phyloP scores from a whole-genome alignment of 208 protist genomes.

The Blechomonas ayalai region DNA sequence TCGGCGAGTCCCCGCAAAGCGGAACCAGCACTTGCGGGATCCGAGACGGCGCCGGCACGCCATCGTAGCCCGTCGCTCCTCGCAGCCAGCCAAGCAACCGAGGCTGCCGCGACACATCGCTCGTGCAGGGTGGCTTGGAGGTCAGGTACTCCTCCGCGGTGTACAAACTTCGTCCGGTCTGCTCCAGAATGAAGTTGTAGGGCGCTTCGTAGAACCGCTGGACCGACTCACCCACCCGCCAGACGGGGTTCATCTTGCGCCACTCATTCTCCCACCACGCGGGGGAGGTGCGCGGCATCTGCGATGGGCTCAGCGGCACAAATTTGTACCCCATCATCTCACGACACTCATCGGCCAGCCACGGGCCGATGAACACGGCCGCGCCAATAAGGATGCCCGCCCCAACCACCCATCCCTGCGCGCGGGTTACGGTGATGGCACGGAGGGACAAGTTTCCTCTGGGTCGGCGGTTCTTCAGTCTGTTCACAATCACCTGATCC shows the following conservation, averaged over 20 bases:
- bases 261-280: constrained; percentile 90
- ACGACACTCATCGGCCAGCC: constrained; percentile 60
- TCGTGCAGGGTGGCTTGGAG: not conserved
- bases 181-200: constrained; percentile 57
- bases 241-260: constrained; percentile 72
- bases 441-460: constrained; percentile 23
- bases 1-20: constrained; percentile 86
- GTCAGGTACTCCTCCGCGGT: constrained; percentile 36
- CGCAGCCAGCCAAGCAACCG: not conserved
- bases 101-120: not conserved
- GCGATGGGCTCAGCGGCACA: constrained; percentile 38
- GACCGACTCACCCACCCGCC: constrained; percentile 63
- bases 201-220: constrained; percentile 46
- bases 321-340: constrained; percentile 68
- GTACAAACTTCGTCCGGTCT: constrained; percentile 66
- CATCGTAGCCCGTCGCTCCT: not conserved
- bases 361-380: constrained; percentile 66
- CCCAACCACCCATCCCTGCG: constrained; percentile 58
- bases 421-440: constrained; percentile 44
- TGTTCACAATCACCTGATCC: constrained; percentile 42
- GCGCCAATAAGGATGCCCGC: constrained; percentile 58
- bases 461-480: constrained; percentile 21
- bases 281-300: constrained; percentile 65
- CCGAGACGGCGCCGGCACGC: not conserved
- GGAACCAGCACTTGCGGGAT: constrained; percentile 61